Evolutionary conservation across 169 alveolate genomes (phyloP).

Genomic region (Amoebophrya sp.): DNA sequence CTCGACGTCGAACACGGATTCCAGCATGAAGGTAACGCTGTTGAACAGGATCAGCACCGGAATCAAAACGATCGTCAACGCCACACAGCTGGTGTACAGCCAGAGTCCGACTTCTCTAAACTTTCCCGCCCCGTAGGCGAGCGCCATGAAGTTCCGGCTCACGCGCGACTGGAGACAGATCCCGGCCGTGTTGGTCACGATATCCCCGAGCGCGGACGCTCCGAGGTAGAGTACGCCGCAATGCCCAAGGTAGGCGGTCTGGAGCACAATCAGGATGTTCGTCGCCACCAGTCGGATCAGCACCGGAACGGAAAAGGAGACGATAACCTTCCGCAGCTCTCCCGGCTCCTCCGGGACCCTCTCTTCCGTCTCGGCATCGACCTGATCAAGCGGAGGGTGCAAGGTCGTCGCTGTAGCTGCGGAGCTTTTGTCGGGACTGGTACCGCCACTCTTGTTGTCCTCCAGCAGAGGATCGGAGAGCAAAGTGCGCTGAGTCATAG

Average conservation of each 20-base stretch:
- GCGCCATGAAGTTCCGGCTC: conserved; percentile 12
- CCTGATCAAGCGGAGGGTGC: too few relatives aligned
- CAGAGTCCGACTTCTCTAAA: not conserved
- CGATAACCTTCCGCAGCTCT: not conserved
- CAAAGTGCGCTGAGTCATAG: too few relatives aligned
- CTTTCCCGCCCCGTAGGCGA: not conserved
- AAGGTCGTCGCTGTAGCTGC: too few relatives aligned
- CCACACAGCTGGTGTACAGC: not conserved
- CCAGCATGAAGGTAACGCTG: too few relatives aligned
- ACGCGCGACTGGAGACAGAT: not conserved
- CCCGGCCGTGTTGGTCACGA: not conserved
- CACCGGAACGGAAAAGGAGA: not conserved
- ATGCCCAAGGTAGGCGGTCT: not conserved
- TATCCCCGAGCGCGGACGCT: not conserved
- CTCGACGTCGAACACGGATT: not conserved
- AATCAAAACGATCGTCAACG: not conserved
- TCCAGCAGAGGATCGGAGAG: too few relatives aligned
- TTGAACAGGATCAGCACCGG: not conserved
- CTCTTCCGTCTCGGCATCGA: too few relatives aligned
- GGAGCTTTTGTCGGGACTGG: too few relatives aligned
- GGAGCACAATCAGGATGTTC: not conserved
- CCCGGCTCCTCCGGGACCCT: too few relatives aligned
- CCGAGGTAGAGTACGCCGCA: not conserved
- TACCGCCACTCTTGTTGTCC: too few relatives aligned
- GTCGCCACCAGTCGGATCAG: not conserved